Percentiles rank a stretch among this genome's conserved stretches.
Conservation (phyloP, 257 asterid species). For the Solanum lignicaule region DNA sequence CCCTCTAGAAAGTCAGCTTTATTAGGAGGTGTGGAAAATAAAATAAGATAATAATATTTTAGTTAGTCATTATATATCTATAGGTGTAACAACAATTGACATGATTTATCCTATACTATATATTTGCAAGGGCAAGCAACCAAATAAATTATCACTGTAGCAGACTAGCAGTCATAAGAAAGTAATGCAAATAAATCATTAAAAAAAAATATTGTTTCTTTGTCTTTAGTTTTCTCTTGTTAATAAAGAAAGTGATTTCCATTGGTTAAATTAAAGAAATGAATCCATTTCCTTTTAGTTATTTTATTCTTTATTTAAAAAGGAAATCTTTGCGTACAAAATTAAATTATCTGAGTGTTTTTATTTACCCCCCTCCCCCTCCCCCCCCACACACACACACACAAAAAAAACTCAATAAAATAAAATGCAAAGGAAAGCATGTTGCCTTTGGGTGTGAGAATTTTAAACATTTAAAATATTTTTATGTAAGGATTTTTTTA, state of each 20-base stretch:
- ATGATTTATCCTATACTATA: background rate
- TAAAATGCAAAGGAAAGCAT: background rate
- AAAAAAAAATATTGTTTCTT: background rate
- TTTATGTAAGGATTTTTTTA: background rate
- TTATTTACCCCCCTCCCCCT: fast-evolving
- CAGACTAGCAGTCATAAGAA: background rate
- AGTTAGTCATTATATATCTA: background rate
- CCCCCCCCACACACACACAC: no score
- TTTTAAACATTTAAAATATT: background rate
- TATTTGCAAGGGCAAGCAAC: background rate
- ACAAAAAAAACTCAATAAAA: background rate
- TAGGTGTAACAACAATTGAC: background rate
- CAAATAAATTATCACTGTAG: background rate
- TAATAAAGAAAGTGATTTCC: background rate
- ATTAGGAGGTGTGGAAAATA: no score
- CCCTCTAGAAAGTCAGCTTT: no score
- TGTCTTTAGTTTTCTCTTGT: background rate
- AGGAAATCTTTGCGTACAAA: background rate
- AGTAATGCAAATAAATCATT: background rate
- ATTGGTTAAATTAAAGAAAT: background rate
- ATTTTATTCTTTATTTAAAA: background rate
- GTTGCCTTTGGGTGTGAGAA: background rate
- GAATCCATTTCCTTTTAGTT: background rate
- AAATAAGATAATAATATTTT: background rate
- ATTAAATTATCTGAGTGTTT: background rate